These are phyloP conservation scores for Entomortierella parvispora DNA, from an alignment of 192 early-diverging fungal species.

Conservation along the genomic window DNA sequence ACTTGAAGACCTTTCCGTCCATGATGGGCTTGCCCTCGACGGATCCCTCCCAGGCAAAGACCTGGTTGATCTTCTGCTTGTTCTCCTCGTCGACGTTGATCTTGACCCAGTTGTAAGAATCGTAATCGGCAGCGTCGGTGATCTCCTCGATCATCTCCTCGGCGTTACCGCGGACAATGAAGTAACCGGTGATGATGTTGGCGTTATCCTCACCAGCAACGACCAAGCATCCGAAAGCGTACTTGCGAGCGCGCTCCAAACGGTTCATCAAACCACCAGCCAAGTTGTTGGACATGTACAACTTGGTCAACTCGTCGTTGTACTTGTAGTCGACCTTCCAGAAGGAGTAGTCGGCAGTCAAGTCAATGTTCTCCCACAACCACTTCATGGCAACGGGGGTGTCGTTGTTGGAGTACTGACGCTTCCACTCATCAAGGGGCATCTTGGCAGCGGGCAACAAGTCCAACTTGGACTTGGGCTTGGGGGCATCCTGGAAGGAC, in stretches of 20 bases:
- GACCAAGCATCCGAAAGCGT: constrained; percentile 90
- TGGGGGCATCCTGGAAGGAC: constrained; percentile 76
- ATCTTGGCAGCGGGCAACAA: constrained; percentile 85
- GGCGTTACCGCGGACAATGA: constrained; percentile 83
- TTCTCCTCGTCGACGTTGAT: constrained; percentile 74
- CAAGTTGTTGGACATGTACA: constrained; percentile 95
- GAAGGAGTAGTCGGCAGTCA: constrained; percentile 86
- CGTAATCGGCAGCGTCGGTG: constrained; percentile 87
- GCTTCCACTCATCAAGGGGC: constrained; percentile 94
- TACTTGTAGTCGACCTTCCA: constrained; percentile 96
- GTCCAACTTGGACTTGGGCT: constrained; percentile 93
- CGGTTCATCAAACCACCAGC: constrained; percentile 94
- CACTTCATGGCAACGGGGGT: constrained; percentile 89
- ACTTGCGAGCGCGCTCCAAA: constrained; percentile 92
- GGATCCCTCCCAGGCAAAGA: constrained; percentile 85
- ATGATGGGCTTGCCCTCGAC: constrained; percentile 75
- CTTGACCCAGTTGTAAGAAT: constrained; percentile 85
- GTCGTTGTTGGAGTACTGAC: constrained; percentile 97
- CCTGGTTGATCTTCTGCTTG: constrained; percentile 38
- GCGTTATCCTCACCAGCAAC: constrained; percentile 86
- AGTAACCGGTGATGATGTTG: constrained; percentile 94
- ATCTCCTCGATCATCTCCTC: constrained; percentile 49
- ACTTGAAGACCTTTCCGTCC: constrained; percentile 93
- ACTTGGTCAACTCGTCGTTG: constrained; percentile 88
- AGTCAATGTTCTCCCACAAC: constrained; percentile 94